Evolutionary conservation across 495 filamentous ascomycete genomes (phyloP).

Genomic region (Neurospora tetrasperma): DNA sequence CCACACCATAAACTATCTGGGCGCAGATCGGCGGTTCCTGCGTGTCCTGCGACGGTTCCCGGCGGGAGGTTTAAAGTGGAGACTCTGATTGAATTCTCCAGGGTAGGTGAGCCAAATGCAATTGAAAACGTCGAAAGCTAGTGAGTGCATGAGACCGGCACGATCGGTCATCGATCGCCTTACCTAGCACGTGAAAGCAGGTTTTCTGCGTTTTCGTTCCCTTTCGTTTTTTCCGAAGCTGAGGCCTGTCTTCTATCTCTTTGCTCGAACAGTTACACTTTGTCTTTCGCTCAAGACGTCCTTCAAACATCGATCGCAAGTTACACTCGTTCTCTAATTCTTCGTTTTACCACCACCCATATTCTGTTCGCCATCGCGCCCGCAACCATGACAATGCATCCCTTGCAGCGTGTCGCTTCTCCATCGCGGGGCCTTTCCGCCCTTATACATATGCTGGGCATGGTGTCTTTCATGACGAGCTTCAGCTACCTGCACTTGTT

Average conservation of each 20-base stretch:
- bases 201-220: neutral
- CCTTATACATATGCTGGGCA: conserved; percentile 57
- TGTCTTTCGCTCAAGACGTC: neutral
- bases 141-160: neutral
- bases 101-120: neutral
- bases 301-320: neutral
- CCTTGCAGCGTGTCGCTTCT: conserved; percentile 59
- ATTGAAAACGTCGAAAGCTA: neutral
- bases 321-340: neutral
- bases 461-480: conserved; percentile 56
- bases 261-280: neutral
- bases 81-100: neutral
- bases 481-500: conserved; percentile 47
- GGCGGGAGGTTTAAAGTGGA: neutral
- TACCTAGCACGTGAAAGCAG: neutral
- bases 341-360: neutral
- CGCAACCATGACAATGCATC: conserved; percentile 38
- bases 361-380: neutral
- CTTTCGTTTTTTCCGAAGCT: neutral
- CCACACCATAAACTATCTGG: neutral
- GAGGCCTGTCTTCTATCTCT: neutral
- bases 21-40: neutral
- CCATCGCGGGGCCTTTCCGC: conserved; percentile 62
- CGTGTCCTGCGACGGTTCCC: neutral
- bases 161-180: neutral